phyloP scores from a whole-genome alignment of 805 yeast genomes.

The Kluyveromyces nonfermentans region DNA sequence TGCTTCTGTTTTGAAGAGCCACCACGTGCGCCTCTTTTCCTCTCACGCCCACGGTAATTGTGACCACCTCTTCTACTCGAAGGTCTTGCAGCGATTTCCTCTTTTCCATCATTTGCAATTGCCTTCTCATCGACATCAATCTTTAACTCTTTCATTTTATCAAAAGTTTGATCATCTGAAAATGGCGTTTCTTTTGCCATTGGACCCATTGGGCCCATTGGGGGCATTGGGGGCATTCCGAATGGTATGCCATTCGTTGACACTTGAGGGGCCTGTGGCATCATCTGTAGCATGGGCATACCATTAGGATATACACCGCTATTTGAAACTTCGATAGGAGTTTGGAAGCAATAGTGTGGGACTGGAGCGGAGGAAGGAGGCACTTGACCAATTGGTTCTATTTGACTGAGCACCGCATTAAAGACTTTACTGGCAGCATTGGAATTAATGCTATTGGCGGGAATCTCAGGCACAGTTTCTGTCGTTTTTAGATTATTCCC shows the following conservation, averaged over 20 bases:
- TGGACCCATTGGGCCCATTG: neutral
- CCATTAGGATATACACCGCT: slow-evolving; percentile 12
- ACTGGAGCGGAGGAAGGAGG: neutral
- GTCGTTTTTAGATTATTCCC: neutral
- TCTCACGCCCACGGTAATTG: neutral
- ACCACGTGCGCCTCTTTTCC: neutral
- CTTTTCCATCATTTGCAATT: neutral
- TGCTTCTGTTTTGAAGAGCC: neutral
- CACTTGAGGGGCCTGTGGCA: slow-evolving; percentile 7
- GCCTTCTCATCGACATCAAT: neutral
- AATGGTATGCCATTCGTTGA: slow-evolving; percentile 4
- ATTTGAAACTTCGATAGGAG: slow-evolving; percentile 7
- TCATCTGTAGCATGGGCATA: slow-evolving; percentile 12
- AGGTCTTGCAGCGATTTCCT: neutral
- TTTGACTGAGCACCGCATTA: slow-evolving; percentile 28
- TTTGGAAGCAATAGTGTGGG: slow-evolving; percentile 4
- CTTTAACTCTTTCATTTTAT: neutral
- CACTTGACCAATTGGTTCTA: slow-evolving; percentile 12
- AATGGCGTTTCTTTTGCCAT: neutral
- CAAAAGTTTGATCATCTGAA: neutral
- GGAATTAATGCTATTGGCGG: slow-evolving; percentile 9
- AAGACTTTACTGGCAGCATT: slow-evolving; percentile 25
- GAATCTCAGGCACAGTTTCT: slow-evolving; percentile 16
- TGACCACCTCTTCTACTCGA: neutral
- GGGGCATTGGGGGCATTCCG: neutral